A percentile compares a stretch with the other conserved stretches of the same genome.
Evolutionary conservation across 495 filamentous ascomycete species (phyloP).

Genomic region (Hypoxylon cercidicola): DNA sequence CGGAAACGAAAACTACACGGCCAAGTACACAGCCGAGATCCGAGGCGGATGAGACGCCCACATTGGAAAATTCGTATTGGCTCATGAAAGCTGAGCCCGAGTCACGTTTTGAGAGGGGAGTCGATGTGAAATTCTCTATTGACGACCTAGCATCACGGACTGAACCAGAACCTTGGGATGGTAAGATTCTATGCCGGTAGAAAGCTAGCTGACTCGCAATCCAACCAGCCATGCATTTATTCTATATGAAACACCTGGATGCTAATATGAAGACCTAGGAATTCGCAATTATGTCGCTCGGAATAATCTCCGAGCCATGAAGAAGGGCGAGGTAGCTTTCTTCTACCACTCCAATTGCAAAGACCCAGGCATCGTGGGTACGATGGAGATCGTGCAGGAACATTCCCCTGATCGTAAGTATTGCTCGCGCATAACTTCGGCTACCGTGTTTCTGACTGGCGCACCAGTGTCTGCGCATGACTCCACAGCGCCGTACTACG

Average conservation of each 20-base stretch:
- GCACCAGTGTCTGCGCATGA: slow-evolving; percentile 81
- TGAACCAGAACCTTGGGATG: slow-evolving; percentile 89
- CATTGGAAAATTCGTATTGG: slow-evolving; percentile 71
- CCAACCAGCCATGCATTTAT: not conserved
- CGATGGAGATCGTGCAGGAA: slow-evolving; percentile 90
- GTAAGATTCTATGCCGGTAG: slow-evolving; percentile 52
- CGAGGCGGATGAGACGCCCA: slow-evolving; percentile 10
- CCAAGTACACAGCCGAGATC: slow-evolving; percentile 14
- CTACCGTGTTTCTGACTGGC: slow-evolving; percentile 31
- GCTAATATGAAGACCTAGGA: slow-evolving; percentile 45
- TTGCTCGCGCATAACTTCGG: slow-evolving; percentile 1
- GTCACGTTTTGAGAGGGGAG: slow-evolving; percentile 82
- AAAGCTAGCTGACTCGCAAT: not conserved
- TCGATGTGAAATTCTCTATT: slow-evolving; percentile 93
- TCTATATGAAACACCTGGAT: slow-evolving; percentile 21
- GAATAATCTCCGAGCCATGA: slow-evolving; percentile 92
- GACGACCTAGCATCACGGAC: slow-evolving; percentile 80
- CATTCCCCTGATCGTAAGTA: slow-evolving; percentile 78
- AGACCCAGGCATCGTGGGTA: slow-evolving; percentile 87
- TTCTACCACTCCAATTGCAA: slow-evolving; percentile 99
- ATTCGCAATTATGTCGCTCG: slow-evolving; percentile 68
- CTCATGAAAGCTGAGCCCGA: slow-evolving; percentile 96
- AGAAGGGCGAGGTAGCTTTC: slow-evolving; percentile 89
- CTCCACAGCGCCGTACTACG: slow-evolving; percentile 81
- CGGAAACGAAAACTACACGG: slow-evolving; percentile 17